These are phyloP conservation scores for Camellia sinensis DNA, from an alignment of 148 eudicot species.

Conservation along the genomic window DNA sequence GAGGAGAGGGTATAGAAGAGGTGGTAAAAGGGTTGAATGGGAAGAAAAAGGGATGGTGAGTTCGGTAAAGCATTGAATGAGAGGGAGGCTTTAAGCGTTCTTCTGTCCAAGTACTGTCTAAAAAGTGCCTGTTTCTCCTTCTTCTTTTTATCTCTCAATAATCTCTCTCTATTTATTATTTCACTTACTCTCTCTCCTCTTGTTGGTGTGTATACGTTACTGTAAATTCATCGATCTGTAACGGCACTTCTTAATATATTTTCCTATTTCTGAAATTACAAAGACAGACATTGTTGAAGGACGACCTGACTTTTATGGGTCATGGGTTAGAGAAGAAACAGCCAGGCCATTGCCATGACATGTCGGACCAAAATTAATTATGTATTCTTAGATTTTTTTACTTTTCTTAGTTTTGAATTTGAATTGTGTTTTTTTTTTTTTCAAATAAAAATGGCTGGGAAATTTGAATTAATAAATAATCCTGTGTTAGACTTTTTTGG, in stretches of 20 bases:
- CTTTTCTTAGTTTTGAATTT: no score
- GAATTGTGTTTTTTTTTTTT: no score
- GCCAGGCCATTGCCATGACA: no score
- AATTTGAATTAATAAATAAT: no score
- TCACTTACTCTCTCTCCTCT: no score
- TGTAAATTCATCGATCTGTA: no score
- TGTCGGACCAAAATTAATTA: no score
- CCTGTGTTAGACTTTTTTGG: no score
- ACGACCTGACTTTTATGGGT: background rate
- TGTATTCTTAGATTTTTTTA: no score
- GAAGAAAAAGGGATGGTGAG: slow-evolving; percentile 35
- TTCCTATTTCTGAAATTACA: background rate
- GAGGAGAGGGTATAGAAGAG: slow-evolving; percentile 1
- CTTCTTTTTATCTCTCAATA: background rate
- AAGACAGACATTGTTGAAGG: background rate
- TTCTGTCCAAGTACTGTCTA: slow-evolving; percentile 14
- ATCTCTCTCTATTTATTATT: slow-evolving; percentile 5
- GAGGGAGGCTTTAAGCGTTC: background rate
- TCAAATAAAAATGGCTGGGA: no score
- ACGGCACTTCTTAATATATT: no score
- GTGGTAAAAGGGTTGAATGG: slow-evolving; percentile 26
- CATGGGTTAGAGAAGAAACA: background rate
- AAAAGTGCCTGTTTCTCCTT: slow-evolving; percentile 25
- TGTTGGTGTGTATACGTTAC: no score
- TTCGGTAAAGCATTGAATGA: slow-evolving; percentile 81